Evolutionary conservation across 352 stramenopile species (phyloP).

Genomic region (Pythium aphanidermatum): DNA sequence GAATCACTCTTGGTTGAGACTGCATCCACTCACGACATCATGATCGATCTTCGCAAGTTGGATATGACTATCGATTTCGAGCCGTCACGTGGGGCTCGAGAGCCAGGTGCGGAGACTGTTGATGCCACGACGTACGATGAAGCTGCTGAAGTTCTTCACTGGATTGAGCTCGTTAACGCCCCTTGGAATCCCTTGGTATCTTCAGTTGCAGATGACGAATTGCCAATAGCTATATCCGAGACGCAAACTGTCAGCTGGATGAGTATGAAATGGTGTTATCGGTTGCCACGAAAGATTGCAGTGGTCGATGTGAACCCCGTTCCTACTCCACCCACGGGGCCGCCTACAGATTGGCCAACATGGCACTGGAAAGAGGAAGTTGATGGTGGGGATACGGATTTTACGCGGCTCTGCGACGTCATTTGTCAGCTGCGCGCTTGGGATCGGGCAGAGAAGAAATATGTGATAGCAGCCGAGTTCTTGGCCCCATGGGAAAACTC

Average conservation of each 20-base stretch:
- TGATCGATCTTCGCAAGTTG: neutral
- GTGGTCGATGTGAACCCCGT: conserved; percentile 51
- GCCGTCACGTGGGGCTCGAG: neutral
- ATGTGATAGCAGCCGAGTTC: conserved; percentile 54
- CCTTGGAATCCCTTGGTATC: conserved; percentile 30
- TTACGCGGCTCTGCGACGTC: conserved; percentile 53
- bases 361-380: conserved; percentile 34
- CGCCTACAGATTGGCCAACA: conserved; percentile 53
- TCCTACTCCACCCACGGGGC: conserved; percentile 47
- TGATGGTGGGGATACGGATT: conserved; percentile 2
- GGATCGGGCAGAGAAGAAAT: conserved; percentile 44
- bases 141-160: conserved; percentile 21
- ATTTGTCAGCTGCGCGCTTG: conserved; percentile 68
- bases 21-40: neutral
- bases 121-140: conserved; percentile 9
- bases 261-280: conserved; percentile 77
- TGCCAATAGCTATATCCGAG: conserved; percentile 12
- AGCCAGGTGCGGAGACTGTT: neutral
- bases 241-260: conserved; percentile 68
- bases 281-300: conserved; percentile 49
- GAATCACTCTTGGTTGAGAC: conserved; percentile 68
- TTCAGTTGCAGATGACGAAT: conserved; percentile 7
- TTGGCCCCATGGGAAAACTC: conserved; percentile 63
- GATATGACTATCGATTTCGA: conserved; percentile 14
- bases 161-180: conserved; percentile 49